phyloP scores from a whole-genome alignment of 176 grass and related monocot species.

The Zea luxurians region DNA sequence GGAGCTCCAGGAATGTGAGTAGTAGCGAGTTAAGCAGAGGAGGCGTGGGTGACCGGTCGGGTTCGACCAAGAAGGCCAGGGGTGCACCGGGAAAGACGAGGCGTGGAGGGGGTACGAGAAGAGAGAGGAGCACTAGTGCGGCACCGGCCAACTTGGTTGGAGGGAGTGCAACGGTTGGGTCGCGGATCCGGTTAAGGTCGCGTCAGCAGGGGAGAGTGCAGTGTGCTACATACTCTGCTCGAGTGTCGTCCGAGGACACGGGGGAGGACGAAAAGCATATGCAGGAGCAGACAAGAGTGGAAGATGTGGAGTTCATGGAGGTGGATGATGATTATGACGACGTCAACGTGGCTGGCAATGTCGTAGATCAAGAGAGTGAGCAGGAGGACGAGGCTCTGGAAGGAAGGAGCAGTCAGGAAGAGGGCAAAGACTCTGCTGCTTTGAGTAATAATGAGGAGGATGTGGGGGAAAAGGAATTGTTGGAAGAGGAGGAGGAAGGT shows the following conservation, averaged over 20 bases:
- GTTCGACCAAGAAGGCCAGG: not conserved
- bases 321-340: not conserved
- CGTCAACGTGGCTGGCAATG: not conserved
- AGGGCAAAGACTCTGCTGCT: not conserved
- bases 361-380: not conserved
- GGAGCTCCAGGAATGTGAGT: not conserved
- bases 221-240: not conserved
- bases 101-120: not conserved
- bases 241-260: not conserved
- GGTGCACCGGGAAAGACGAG: not conserved
- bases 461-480: slow-evolving; percentile 1
- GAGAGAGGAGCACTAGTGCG: not conserved
- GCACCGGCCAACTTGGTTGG: not conserved
- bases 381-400: not conserved
- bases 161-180: not conserved
- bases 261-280: not conserved
- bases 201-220: not conserved
- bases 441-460: not conserved
- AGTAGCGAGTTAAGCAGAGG: not conserved
- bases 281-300: not conserved
- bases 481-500: slow-evolving; percentile 2
- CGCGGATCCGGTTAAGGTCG: slow-evolving; percentile 11
- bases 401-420: not conserved
- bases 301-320: not conserved
- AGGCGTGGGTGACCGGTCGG: not conserved